A percentile compares a stretch with the other conserved stretches of the same genome.
phyloP scores from a whole-genome alignment of 345 rosid genomes.

The Citrus inodora region DNA sequence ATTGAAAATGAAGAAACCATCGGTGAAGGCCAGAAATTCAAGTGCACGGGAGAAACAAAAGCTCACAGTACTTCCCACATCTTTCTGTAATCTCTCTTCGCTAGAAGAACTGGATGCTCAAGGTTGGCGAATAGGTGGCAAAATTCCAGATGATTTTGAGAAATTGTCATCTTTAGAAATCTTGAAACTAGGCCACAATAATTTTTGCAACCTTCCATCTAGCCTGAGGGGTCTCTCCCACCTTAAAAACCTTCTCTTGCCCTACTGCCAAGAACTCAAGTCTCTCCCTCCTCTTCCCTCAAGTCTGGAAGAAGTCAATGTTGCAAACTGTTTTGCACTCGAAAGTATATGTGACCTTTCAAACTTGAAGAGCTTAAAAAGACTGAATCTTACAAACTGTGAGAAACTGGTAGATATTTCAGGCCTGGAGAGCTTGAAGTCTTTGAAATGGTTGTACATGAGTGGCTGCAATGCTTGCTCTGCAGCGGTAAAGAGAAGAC shows the following conservation, averaged over 20 bases:
- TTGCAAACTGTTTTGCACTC: conserved; percentile 37
- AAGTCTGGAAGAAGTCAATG: conserved; percentile 31
- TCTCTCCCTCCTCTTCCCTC: conserved; percentile 51
- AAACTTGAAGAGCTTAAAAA: conserved; percentile 19
- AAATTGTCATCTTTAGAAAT: conserved; percentile 34
- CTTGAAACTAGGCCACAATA: conserved; percentile 34
- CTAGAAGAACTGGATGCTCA: conserved; percentile 42
- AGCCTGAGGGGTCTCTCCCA: conserved; percentile 40
- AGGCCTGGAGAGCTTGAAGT: conserved; percentile 39
- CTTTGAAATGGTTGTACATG: conserved; percentile 38
- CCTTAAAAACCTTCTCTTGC: conserved; percentile 32
- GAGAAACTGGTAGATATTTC: conserved; percentile 38
- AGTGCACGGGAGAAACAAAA: neutral
- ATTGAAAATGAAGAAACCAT: conserved; percentile 42
- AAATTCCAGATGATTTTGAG: conserved; percentile 48
- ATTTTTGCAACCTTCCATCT: conserved; percentile 43
- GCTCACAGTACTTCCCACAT: conserved; percentile 20
- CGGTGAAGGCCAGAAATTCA: neutral
- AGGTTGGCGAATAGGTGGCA: conserved; percentile 40
- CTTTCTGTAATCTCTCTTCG: conserved; percentile 36
- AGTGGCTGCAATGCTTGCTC: conserved; percentile 35
- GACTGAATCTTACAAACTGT: conserved; percentile 41
- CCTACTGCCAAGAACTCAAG: conserved; percentile 33
- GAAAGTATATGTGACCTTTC: conserved; percentile 32
- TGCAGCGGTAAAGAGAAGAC: conserved; percentile 28